Base-by-base conservation (phyloP, 2,329 filamentous ascomycete species). In the Calycina herbarum region DNA sequence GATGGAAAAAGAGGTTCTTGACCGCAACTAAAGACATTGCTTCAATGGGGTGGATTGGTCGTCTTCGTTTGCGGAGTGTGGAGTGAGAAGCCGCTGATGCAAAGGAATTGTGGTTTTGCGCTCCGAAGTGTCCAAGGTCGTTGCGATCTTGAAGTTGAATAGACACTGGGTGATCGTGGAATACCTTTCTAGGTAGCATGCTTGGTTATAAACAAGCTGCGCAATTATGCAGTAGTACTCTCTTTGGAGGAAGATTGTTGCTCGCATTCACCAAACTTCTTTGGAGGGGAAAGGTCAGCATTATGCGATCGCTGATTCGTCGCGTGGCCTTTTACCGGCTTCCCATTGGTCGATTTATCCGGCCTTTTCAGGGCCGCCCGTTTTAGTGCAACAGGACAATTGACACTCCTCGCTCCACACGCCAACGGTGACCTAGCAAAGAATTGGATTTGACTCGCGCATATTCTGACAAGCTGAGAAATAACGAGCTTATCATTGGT, bases 1-100 rank as follows among this genome's bases (percentile, higher is more conserved):
- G 45, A 24, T 51, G 45, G 45, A 75, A 75, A 66, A 76, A 76
- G 20, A 76, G 54, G 38, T 74, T 76, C 62, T 76, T 76, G 1
- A 76, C 48, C 3, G 64, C 71, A 15, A 75, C 74, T 31, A 76
- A 58, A 63, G 74, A 75, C 73, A 76, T 75, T n/a, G 63, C 63
- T 69, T 57, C 65, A 17, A 67, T 63, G 33, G 67, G 66, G 56
- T 58, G 57, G 33, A 51, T 64, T 40, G 40, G 60, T 10, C n/a
- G 62, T 45, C 64, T 61, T 40, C 66, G 67, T 61, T 69, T 67
- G 45, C 65, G 63, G 56, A 69, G 45, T 35, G 64, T 64, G 11
- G 64, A 29, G 61, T 61, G 64, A 40, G 61, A 64, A 60, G 60
- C 15, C 20, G 60, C 11, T 27, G 31, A 13, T 33, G 5, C 11